Evolutionary conservation across 305 asterid genomes (phyloP), one percentile per base, ranked within the genome.

Genomic region (Fraxinus dipetala): DNA sequence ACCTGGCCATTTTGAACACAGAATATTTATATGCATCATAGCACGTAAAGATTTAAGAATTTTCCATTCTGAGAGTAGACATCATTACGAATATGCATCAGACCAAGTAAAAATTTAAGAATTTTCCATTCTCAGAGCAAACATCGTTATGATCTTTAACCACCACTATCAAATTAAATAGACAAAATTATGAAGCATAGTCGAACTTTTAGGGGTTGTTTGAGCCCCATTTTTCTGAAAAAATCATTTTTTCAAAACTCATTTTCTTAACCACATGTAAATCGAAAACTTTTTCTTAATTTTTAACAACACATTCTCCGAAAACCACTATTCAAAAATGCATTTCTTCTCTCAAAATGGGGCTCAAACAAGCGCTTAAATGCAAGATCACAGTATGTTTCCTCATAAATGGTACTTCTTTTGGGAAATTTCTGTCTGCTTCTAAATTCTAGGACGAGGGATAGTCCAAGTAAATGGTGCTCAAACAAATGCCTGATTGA

Each of bases 1-100:
- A 84, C 97, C 99, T 95, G 87, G 82, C 22, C 56, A 83, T 78
- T 16, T 20, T 14, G 22, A 72, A 82, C 24, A 56, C 10, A 51
- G 22, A 51, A 56, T n/a, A 80, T 81, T 81, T 77, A 70, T 70
- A 51, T 13, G 48, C 16, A 24, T 5, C 16, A 61, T 26, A 22
- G 45, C 20, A 20, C 35, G 43, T 22, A 6, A 78, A 59, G 40
- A 18, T 34, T 6, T 3, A 78, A 56, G 43, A 11, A 14, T 43
- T 75, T 51, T 43, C 9, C 61, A 5, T 51, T 51, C 22, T 1
- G 22, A 51, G 61, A 56, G 65, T 2, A 56, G 18, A 56, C 26
- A 56, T 56, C 65, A 56, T 56, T 56, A 16, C 34, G 20, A 28
- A 45, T 35, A 31, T 74, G 56, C 16, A 24, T 5, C 28, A 61